phyloP scores from a whole-genome alignment of 2,329 filamentous ascomycete species.

The Botrytis deweyae region DNA sequence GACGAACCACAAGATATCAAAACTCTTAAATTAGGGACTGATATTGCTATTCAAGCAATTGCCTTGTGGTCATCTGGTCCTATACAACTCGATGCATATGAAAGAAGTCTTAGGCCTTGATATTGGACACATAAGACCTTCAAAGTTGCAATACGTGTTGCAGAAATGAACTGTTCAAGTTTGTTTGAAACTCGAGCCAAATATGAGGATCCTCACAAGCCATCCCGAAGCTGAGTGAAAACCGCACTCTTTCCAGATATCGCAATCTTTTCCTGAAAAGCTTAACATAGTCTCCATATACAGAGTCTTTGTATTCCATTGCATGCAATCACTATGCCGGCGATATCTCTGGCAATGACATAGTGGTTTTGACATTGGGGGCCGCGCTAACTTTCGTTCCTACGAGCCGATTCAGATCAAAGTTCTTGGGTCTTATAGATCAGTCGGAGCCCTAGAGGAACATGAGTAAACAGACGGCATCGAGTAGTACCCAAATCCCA shows the following conservation, averaged over 20 bases:
- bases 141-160: background rate
- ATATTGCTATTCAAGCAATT: slow-evolving; percentile 65
- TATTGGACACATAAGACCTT: background rate
- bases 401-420: background rate
- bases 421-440: background rate
- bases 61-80: slow-evolving; percentile 76
- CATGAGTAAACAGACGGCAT: background rate
- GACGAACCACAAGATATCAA: slow-evolving; percentile 21
- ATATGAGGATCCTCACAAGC: background rate
- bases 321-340: background rate
- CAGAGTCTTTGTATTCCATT: background rate
- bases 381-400: background rate
- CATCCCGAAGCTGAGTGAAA: background rate
- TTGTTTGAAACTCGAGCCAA: background rate
- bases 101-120: slow-evolving; percentile 43
- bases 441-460: background rate
- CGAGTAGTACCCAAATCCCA: background rate
- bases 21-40: slow-evolving; percentile 35
- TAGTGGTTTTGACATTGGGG: background rate
- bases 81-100: slow-evolving; percentile 70
- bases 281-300: background rate
- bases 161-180: background rate
- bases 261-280: background rate
- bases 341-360: background rate
- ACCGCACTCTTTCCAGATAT: background rate